Conservation (phyloP, 805 yeast genomes). For the Zygotorulaspora chibaensis region DNA sequence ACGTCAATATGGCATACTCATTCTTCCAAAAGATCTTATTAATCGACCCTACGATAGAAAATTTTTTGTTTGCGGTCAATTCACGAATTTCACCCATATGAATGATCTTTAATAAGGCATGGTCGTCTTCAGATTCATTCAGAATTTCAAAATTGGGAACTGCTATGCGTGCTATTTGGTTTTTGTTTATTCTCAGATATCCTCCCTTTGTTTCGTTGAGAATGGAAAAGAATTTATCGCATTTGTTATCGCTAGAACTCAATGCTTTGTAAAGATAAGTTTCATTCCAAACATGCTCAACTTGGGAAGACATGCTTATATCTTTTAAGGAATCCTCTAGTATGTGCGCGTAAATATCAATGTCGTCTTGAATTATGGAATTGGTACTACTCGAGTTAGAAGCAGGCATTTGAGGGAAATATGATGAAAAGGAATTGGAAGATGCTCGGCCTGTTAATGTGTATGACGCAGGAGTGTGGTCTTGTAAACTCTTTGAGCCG, state of each 20-base stretch:
- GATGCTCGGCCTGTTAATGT: conserved; percentile 14
- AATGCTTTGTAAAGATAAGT: conserved; percentile 3
- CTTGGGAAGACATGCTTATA: conserved; percentile 13
- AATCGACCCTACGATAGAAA: conserved; percentile 31
- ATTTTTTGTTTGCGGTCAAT: conserved; percentile 27
- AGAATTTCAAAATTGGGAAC: conserved; percentile 26
- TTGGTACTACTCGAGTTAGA: conserved; percentile 16
- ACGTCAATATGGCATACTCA: conserved; percentile 46
- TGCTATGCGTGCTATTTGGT: conserved; percentile 24
- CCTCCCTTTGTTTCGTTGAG: conserved; percentile 33
- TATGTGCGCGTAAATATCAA: conserved; percentile 28
- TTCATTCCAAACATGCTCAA: conserved; percentile 13
- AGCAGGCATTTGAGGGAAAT: conserved; percentile 18
- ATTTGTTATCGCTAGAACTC: conserved; percentile 11
- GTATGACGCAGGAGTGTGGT: conserved; percentile 7
- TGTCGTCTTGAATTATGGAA: conserved; percentile 20
- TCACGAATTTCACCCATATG: conserved; percentile 40
- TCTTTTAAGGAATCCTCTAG: conserved; percentile 16
- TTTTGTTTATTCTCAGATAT: conserved; percentile 32
- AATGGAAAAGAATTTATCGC: conserved; percentile 21
- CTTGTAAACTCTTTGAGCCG: conserved; percentile 6
- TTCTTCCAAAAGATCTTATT: conserved; percentile 40
- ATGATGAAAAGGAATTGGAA: conserved; percentile 26
- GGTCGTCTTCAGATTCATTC: conserved; percentile 14
- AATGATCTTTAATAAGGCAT: conserved; percentile 26